phyloP scores from a whole-genome alignment of 1,139 yeast species.

The Taphrina betulina region DNA sequence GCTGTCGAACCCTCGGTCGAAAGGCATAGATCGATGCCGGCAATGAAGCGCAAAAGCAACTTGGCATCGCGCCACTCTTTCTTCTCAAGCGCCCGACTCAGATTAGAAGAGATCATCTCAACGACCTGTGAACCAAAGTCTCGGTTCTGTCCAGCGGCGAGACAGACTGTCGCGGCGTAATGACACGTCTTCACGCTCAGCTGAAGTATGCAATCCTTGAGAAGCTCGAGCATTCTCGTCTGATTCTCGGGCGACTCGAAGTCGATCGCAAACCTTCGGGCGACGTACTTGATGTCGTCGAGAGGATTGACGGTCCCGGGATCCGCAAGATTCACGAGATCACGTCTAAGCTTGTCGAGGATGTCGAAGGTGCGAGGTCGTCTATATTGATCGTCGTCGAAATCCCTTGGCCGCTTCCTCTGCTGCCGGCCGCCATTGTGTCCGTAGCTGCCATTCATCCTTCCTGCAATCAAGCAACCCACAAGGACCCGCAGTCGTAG shows the following conservation, averaged over 20 bases:
- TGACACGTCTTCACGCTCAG: slow-evolving; percentile 87
- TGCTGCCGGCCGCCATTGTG: slow-evolving; percentile 28
- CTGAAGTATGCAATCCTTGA: slow-evolving; percentile 51
- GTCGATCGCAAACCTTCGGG: slow-evolving; percentile 32
- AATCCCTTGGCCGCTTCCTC: slow-evolving; percentile 24
- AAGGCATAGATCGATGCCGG: slow-evolving; percentile 63
- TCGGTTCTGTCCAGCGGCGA: slow-evolving; percentile 65
- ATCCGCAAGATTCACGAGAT: slow-evolving; percentile 21
- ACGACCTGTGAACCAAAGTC: slow-evolving; percentile 65
- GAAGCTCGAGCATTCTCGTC: slow-evolving; percentile 20
- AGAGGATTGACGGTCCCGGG: slow-evolving; percentile 21
- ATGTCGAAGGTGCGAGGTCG: slow-evolving; percentile 22
- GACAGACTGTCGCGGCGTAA: slow-evolving; percentile 65
- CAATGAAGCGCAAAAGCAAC: slow-evolving; percentile 66
- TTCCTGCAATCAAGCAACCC: background rate
- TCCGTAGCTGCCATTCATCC: background rate
- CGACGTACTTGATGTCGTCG: slow-evolving; percentile 36
- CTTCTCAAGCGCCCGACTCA: slow-evolving; percentile 56
- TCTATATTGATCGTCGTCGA: slow-evolving; percentile 24
- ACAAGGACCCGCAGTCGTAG: no score
- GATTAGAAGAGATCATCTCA: slow-evolving; percentile 67
- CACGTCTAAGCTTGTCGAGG: slow-evolving; percentile 26
- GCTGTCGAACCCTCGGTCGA: slow-evolving; percentile 50
- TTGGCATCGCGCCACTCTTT: slow-evolving; percentile 68
- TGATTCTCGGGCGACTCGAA: slow-evolving; percentile 34